Evolutionary conservation across 257 asterid species (phyloP).

Genomic region (Cordia subcordata): DNA sequence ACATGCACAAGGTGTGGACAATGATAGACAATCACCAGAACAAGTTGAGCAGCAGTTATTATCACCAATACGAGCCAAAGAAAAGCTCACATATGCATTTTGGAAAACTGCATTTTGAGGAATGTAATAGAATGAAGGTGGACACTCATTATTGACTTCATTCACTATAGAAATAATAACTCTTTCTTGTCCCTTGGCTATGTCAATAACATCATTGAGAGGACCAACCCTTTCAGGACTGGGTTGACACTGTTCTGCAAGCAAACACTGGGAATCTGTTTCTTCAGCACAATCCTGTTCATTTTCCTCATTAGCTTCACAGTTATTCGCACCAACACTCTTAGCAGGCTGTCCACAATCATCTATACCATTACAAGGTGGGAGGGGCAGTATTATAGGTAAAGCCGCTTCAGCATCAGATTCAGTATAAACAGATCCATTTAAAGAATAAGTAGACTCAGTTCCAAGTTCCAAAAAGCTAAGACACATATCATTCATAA

Average conservation of each 20-base stretch:
- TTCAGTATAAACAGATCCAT: constrained; percentile 24
- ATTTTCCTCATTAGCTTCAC: constrained; percentile 20
- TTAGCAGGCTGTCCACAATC: constrained; percentile 24
- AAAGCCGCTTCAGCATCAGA: constrained; percentile 25
- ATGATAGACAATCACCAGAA: constrained; percentile 67
- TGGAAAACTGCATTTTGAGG: constrained; percentile 65
- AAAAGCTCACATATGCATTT: constrained; percentile 56
- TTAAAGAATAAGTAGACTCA: constrained; percentile 21
- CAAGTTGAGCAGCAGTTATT: constrained; percentile 58
- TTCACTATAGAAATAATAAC: constrained; percentile 57
- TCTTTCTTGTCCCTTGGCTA: constrained; percentile 81
- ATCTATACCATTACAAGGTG: constrained; percentile 29
- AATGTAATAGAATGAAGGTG: constrained; percentile 77
- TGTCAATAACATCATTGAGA: constrained; percentile 42
- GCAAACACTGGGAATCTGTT: constrained; percentile 32
- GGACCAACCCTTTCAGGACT: constrained; percentile 34
- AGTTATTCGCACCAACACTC: constrained; percentile 22
- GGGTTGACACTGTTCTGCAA: constrained; percentile 29
- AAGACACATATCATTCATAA: constrained; percentile 58
- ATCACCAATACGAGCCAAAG: constrained; percentile 74
- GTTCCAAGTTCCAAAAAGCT: constrained; percentile 43
- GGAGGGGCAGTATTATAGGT: constrained; percentile 20
- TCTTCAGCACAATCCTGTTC: constrained; percentile 29
- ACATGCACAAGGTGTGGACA: constrained; percentile 68
- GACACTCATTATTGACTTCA: constrained; percentile 47